A percentile compares a stretch with the other conserved stretches of the same genome.
phyloP scores from a whole-genome alignment of 192 early-diverging fungal species.

The Entomortierella chlamydospora region DNA sequence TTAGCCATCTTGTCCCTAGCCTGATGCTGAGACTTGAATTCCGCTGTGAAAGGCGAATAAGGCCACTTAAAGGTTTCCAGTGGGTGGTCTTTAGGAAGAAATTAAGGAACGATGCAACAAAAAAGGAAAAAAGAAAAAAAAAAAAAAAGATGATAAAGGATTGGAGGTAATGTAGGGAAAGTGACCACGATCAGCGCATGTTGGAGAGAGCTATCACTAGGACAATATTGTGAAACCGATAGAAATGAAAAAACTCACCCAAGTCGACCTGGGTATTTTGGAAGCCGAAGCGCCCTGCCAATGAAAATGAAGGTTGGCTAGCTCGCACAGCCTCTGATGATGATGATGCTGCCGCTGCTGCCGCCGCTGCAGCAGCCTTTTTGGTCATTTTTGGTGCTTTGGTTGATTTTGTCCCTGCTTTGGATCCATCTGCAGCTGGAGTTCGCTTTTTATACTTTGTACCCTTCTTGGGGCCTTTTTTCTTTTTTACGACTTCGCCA shows the following conservation, averaged over 20 bases:
- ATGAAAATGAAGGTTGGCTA: neutral
- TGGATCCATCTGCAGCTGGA: constrained; percentile 9
- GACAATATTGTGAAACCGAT: too few species aligned
- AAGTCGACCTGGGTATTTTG: constrained; percentile 27
- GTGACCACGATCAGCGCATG: neutral
- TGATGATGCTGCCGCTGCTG: constrained; percentile 2
- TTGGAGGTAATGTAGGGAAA: neutral
- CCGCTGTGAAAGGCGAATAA: constrained; percentile 45
- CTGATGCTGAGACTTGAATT: constrained; percentile 33
- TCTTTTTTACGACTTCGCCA: constrained; percentile 30
- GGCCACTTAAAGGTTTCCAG: constrained; percentile 51
- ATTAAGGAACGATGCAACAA: neutral
- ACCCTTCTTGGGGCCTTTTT: constrained; percentile 42
- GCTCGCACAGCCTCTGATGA: neutral
- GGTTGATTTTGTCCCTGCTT: constrained; percentile 5
- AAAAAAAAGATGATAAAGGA: neutral
- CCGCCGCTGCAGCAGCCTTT: constrained; percentile 19
- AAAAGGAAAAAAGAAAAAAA: neutral
- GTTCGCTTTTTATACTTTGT: constrained; percentile 33
- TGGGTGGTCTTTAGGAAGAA: constrained; percentile 20
- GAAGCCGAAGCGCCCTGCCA: constrained; percentile 9
- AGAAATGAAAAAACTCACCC: constrained; percentile 10
- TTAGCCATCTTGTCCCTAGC: constrained; percentile 19
- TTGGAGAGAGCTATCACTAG: neutral
- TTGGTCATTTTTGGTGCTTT: constrained; percentile 27